Percentiles rank a stretch among this genome's conserved stretches.
Conservation (phyloP, 1,139 yeast species). For the Scheffersomyces insectosa region DNA sequence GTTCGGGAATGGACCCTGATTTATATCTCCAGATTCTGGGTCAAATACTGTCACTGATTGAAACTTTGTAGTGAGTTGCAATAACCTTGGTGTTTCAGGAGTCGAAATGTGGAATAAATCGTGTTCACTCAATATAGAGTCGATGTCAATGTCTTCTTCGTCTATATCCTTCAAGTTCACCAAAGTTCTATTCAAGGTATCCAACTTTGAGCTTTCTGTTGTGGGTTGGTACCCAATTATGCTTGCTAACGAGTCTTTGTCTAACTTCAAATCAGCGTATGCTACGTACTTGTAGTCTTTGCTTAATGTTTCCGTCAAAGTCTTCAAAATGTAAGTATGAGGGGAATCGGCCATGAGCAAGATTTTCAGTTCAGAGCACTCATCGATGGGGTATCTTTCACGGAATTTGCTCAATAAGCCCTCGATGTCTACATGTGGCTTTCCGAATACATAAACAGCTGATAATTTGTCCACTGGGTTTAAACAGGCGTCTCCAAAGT, state of each 20-base stretch:
- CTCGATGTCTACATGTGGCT: constrained; percentile 50
- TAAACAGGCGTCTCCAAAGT: constrained; percentile 93
- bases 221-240: constrained; percentile 44
- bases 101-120: constrained; percentile 66
- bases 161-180: constrained; percentile 12
- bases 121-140: constrained; percentile 34
- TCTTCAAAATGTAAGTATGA: constrained; percentile 43
- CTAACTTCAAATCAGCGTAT: constrained; percentile 50
- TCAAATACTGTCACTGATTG: constrained; percentile 51
- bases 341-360: constrained; percentile 72
- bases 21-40: constrained; percentile 27
- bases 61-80: constrained; percentile 74
- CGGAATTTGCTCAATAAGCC: constrained; percentile 36
- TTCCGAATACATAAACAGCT: constrained; percentile 76
- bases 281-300: constrained; percentile 43
- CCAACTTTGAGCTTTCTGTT: constrained; percentile 2
- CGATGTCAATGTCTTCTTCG: constrained; percentile 18
- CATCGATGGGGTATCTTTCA: constrained; percentile 26
- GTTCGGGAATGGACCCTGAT: constrained; percentile 69
- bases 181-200: constrained; percentile 28
- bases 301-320: constrained; percentile 34
- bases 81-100: constrained; percentile 78
- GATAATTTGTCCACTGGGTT: constrained; percentile 73
- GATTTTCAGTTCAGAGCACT: constrained; percentile 36
- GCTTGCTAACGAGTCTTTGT: constrained; percentile 22